phyloP scores from a whole-genome alignment of 345 rosid species.

The Sisymbrium irio region DNA sequence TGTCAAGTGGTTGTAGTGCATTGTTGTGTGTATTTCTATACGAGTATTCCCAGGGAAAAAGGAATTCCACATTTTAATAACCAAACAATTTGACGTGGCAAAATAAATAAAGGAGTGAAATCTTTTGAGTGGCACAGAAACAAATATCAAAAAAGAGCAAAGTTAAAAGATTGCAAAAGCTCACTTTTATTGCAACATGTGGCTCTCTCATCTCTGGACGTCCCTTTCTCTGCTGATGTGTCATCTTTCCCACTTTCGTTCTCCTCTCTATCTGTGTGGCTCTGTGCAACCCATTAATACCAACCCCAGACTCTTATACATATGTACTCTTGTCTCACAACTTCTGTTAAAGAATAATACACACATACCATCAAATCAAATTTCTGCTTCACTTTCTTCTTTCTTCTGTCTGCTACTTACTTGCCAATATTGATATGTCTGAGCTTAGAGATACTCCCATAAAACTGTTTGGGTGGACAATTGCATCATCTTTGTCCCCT shows the following conservation, averaged over 20 bases:
- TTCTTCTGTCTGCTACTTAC: neutral
- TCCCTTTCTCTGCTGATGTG: conserved; percentile 29
- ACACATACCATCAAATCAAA: conserved; percentile 2
- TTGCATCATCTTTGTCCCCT: conserved; percentile 4
- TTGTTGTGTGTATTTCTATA: neutral
- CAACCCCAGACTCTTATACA: conserved; percentile 14
- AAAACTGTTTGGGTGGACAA: conserved; percentile 31
- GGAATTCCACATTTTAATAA: neutral
- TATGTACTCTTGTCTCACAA: neutral
- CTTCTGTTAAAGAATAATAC: conserved; percentile 9
- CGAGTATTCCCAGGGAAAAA: neutral
- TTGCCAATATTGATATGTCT: conserved; percentile 3
- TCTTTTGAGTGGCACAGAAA: conserved; percentile 34
- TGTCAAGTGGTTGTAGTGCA: neutral
- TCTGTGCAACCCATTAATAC: conserved; percentile 15
- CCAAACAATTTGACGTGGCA: conserved; percentile 30
- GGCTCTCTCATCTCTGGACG: conserved; percentile 31
- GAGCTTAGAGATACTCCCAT: conserved; percentile 16
- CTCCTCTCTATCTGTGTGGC: conserved; percentile 23
- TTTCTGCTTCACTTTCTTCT: neutral
- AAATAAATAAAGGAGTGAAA: conserved; percentile 4
- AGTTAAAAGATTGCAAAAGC: conserved; percentile 15
- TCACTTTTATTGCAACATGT: conserved; percentile 23
- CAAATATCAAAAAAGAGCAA: conserved; percentile 16
- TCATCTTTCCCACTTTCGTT: neutral